Evolutionary conservation across 805 yeast species (phyloP), one percentile per base, ranked within the genome.

Genomic region (Starmerella bombi): DNA sequence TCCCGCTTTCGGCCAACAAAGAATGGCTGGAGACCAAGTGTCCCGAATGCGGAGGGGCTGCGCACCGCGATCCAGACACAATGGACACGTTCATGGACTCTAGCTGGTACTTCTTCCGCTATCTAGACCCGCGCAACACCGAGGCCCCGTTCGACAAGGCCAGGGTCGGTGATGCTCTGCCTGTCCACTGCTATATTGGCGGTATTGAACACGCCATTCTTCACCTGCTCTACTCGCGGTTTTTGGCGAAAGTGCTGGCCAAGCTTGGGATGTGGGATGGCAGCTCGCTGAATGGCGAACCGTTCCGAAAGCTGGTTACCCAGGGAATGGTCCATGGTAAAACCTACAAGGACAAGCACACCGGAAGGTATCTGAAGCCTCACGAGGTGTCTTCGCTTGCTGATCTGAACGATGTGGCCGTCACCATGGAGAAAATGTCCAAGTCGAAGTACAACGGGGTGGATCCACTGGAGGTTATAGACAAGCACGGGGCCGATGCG

Each of bases 31-130:
- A 81, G 44, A 73, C 80, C 1, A 58, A 64, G 23, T 91, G 98
- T 58, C 98, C 98, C 5, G 67, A 71, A 0, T 91, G 98, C 63
- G 51, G 58, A 6, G 64, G 66, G 1, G 61, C 66, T 16, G 93
- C 95, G 0, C 74, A 71, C 42, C 70, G 98, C 52, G 98, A 91
- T 49, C 83, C 97, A 0, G 98, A 91, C 55, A 91, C 98, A 0
- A 88, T 91, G 98, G 98, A 91, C 56, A 91, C 98, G 0, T 91
- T 91, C 55, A 88, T 91, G 75, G 98, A 91, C 60, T 81, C 94
- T 15, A 85, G 96, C 3, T 91, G 98, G 98, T 91, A 91, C 59
- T 82, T 72, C 59, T 77, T 91, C 63, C 70, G 98, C 44, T 86
- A 74, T 52, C 60, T 77, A 2, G 97, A 91, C 57, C 65, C 93